phyloP scores from a whole-genome alignment of 2,329 filamentous ascomycete genomes.

The Penicillium sp. region DNA sequence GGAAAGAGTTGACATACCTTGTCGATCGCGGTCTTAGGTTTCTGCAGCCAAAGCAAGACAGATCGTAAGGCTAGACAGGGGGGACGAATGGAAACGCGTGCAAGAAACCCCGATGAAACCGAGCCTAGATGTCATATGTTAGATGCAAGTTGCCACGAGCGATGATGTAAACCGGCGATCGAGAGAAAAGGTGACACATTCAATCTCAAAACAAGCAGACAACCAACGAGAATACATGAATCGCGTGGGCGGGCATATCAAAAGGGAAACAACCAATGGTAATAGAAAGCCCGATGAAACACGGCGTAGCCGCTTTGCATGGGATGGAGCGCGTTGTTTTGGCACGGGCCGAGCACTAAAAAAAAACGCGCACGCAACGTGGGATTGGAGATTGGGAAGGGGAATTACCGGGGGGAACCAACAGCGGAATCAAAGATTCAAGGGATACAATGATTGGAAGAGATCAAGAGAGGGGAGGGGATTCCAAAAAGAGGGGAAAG shows the following conservation, averaged over 20 bases:
- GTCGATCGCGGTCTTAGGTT: conserved; percentile 28
- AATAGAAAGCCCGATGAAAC: conserved; percentile 5
- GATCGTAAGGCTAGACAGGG: conserved; percentile 11
- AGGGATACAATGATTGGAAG: conserved; percentile 17
- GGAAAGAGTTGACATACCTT: conserved; percentile 37
- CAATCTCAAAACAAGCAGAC: neutral
- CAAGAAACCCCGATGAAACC: neutral
- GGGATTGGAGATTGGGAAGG: conserved; percentile 18
- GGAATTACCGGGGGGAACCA: conserved; percentile 10
- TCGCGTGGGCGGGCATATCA: neutral
- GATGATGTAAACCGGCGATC: conserved; percentile 22
- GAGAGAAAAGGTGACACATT: conserved; percentile 9
- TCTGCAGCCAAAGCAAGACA: conserved; percentile 24
- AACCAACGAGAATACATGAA: conserved; percentile 1
- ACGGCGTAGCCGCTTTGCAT: conserved; percentile 11
- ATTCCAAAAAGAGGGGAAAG: conserved; percentile 7
- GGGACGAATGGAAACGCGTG: conserved; percentile 12
- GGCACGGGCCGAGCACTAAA: conserved; percentile 12
- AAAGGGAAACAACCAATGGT: conserved; percentile 14
- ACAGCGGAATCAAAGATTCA: neutral
- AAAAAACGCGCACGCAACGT: conserved; percentile 21
- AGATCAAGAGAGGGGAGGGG: conserved; percentile 16
- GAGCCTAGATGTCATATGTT: conserved; percentile 11
- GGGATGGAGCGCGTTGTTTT: conserved; percentile 25
- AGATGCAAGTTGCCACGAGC: conserved; percentile 12